Conservation (phyloP, 2,329 filamentous ascomycete genomes). For the Keithomyces neogunnii region DNA sequence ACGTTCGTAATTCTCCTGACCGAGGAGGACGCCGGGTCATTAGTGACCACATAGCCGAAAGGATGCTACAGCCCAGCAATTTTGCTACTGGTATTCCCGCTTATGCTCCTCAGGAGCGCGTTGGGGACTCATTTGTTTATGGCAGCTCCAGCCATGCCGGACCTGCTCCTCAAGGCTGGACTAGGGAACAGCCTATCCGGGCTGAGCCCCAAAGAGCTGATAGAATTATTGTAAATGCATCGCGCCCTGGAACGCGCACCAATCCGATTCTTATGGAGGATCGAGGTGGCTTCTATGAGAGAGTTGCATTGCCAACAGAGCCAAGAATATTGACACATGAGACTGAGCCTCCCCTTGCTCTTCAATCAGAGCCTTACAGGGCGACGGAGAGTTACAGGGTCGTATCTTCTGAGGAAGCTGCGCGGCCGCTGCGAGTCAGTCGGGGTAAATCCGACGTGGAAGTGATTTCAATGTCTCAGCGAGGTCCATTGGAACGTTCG, state of each 20-base stretch:
- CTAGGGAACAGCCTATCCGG: constrained; percentile 9
- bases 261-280: constrained; percentile 31
- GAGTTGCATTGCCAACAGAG: constrained; percentile 12
- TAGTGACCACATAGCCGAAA: constrained; percentile 7
- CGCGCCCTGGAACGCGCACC: constrained; percentile 21
- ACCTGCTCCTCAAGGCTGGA: constrained; percentile 6
- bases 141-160: not conserved
- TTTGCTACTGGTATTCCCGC: constrained; percentile 2
- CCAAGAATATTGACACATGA: not conserved
- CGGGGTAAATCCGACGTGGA: constrained; percentile 13
- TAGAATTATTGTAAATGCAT: constrained; percentile 21
- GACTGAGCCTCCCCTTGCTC: not conserved
- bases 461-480: constrained; percentile 8
- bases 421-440: constrained; percentile 11
- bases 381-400: constrained; percentile 8
- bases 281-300: constrained; percentile 28
- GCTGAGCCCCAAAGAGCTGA: constrained; percentile 13
- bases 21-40: constrained; percentile 9
- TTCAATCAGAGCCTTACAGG: constrained; percentile 9
- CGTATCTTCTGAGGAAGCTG: constrained; percentile 13
- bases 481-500: not conserved
- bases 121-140: not conserved
- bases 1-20: not conserved
- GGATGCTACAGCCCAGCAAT: not conserved
- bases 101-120: constrained; percentile 1